Base-by-base conservation (phyloP, 2,329 filamentous ascomycete genomes). In the Aspergillus tubingensis region DNA sequence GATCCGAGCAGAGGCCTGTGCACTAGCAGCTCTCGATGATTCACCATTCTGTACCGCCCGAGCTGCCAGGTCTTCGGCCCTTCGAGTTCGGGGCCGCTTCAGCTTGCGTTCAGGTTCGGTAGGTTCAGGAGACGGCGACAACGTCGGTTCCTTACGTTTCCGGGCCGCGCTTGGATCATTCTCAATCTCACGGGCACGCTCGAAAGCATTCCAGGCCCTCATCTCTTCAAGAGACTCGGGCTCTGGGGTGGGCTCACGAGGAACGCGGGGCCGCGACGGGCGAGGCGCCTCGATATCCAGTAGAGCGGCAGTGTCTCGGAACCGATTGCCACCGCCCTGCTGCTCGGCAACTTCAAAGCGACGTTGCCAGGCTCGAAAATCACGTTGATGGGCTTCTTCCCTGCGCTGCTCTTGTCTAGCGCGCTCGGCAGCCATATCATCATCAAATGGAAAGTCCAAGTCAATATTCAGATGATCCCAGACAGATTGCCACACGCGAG, bases 141-240 rank as follows among this genome's bases (percentile, higher is more conserved):
- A 92, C 61, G 91, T 87, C 54, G 81, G 80, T 61, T 79, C 81
- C 65, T 88, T 77, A 54, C 75, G 73, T 64, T 81, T 80, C 62
- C 79, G 82, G 44, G 84, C 77, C 54, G 78, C 74, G 49, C 65
- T 74, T 0, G 78, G 74, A 21, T 82, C 76, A 62, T 80, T 82
- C 64, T 90, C 84, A 17, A 85, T 83, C 62, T 93, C 89, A 65
- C 91, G 85, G 47, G 91, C 92, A 74, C 89, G 91, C 67, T 97
- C 93, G 64, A 98, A 88, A 19, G 91, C 92, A 63, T 92, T 91
- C 95, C 94, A 97, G 3, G 94, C 92, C 60, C 88, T 84, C 57
- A 89, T 83, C 75, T 96, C 92, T 67, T 96, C 92, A 44, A 88
- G 80, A 7, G 89, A 90, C 75, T 96, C 91, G 39, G 86, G 86